Evolutionary conservation across 345 rosid species (phyloP).

Genomic region (Citrus mangshanensis): DNA sequence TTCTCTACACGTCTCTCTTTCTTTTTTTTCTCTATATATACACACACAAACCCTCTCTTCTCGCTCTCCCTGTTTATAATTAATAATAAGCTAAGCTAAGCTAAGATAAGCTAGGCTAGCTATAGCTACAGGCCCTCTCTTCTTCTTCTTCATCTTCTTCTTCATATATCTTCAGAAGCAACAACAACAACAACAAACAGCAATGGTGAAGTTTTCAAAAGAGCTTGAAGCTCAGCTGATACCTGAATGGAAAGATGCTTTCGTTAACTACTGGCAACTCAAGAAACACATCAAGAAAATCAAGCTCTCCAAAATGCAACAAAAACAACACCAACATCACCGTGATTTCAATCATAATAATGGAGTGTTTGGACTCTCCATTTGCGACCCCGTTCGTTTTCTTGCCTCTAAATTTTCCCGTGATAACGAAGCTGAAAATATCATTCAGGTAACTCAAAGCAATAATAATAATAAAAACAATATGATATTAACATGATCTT

Average conservation of each 20-base stretch:
- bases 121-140: not conserved
- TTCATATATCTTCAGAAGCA: not conserved
- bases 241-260: slow-evolving; percentile 98
- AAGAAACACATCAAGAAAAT: slow-evolving; percentile 86
- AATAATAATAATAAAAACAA: no score
- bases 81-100: slow-evolving; percentile 1
- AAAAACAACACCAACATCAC: slow-evolving; percentile 26
- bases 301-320: slow-evolving; percentile 39
- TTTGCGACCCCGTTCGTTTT: slow-evolving; percentile 53
- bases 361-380: slow-evolving; percentile 45
- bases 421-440: slow-evolving; percentile 31
- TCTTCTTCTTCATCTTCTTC: not conserved
- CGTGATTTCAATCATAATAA: slow-evolving; percentile 21
- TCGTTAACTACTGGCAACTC: slow-evolving; percentile 83
- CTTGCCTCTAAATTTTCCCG: slow-evolving; percentile 34
- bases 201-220: slow-evolving; percentile 98
- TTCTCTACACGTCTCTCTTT: slow-evolving; percentile 16
- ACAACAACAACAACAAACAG: slow-evolving; percentile 23
- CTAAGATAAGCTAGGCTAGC: no score
- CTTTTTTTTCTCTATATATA: slow-evolving; percentile 13
- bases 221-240: slow-evolving; percentile 95
- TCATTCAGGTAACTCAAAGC: slow-evolving; percentile 55
- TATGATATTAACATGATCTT: not conserved
- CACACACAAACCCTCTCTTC: slow-evolving; percentile 33
- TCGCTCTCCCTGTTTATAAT: slow-evolving; percentile 28